A percentile compares a stretch with the other conserved stretches of the same genome.
Evolutionary conservation across 345 rosid species (phyloP).

Genomic region (Arabidopsis arenosa): DNA sequence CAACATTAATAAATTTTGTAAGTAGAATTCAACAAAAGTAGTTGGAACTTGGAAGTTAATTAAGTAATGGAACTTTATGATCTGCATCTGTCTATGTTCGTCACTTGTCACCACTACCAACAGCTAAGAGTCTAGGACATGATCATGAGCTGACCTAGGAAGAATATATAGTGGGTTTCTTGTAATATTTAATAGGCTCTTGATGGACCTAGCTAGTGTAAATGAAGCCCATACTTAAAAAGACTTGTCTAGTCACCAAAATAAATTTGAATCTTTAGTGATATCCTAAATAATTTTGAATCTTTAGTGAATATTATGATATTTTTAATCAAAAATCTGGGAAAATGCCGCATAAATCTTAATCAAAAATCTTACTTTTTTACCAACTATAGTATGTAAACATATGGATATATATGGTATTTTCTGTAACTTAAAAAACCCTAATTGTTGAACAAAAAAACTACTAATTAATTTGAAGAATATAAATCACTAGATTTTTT

Average conservation of each 20-base stretch:
- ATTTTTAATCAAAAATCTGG: too few species aligned
- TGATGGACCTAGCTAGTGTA: neutral
- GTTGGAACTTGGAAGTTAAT: neutral
- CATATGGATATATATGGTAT: too few species aligned
- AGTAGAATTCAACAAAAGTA: conserved; percentile 16
- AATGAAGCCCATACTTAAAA: neutral
- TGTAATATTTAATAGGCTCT: neutral
- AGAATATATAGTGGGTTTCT: neutral
- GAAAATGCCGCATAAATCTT: too few species aligned
- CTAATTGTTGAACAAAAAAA: too few species aligned
- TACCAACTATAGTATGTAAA: too few species aligned
- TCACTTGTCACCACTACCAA: neutral
- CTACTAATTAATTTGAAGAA: too few species aligned
- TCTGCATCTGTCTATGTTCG: neutral
- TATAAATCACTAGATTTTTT: too few species aligned
- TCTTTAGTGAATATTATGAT: too few species aligned
- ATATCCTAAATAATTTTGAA: too few species aligned
- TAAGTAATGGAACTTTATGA: conserved; percentile 1
- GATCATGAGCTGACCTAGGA: neutral
- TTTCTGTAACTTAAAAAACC: too few species aligned
- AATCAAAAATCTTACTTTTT: too few species aligned
- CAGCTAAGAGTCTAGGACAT: neutral
- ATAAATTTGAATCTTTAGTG: neutral
- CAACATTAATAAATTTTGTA: neutral
- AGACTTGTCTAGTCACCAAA: neutral